Base-by-base conservation (phyloP, 441 rosid genomes). In the Erysimum cheiri region DNA sequence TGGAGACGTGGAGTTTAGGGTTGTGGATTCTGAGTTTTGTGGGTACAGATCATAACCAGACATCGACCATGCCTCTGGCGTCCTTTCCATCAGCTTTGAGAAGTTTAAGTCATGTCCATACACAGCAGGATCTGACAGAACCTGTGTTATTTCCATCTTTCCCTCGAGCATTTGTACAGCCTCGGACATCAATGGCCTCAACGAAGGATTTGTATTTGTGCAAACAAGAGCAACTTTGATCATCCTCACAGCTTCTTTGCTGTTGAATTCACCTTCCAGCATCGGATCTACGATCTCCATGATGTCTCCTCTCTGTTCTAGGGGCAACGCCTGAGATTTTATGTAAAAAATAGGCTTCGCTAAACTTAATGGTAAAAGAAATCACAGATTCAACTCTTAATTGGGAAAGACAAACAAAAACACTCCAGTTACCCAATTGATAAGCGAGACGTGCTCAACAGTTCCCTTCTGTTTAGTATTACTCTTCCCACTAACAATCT, bases 111-210 rank as follows among this genome's bases (percentile, higher is more conserved):
- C 22, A 19, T 19, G 22, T 19, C 22, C 22, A 19, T 19, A 19
- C 22, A 1, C 22, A 19, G 22, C 22, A 19, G 22, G 22, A 19
- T 19, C 22, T 19, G 22, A 19, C 22, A 19, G 22, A 19, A 19
- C 22, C 22, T 19, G 22, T 19, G 22, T 19, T 19, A 19, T 19
- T 19, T 19, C 22, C 22, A 19, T 19, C 22, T 19, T 19, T 19
- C 22, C 22, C 66, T 85, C 85, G 1, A 84, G 87, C 86, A 85
- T 85, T 63, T 60, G 67, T 48, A 84, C 89, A 14, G 73, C 94
- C 78, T 88, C 88, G 0, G 92, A 83, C 92, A 88, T 90, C 2
- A 84, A 67, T 22, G 93, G 96, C 70, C 96, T 77, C 0, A 74
- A 56, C 0, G 86, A 64, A 1, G 89, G 78, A 7, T 87, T 72